Conservation (phyloP, 2,329 filamentous ascomycete species). For the Fonsecaea monophora region DNA sequence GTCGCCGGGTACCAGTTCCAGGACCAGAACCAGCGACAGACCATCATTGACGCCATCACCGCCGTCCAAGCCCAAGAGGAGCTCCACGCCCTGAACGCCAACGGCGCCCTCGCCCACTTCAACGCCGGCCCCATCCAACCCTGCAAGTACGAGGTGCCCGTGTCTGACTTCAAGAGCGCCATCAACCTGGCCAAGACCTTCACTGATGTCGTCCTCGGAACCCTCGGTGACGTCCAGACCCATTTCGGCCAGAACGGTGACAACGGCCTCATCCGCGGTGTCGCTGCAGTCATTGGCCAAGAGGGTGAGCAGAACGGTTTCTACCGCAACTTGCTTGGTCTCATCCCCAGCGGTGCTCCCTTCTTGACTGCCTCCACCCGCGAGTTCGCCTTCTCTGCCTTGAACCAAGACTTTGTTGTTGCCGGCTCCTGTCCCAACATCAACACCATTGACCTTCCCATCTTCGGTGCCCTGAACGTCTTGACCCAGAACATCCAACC, state of each 20-base stretch:
- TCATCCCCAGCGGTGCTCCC: conserved; percentile 67
- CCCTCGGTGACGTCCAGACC: conserved; percentile 68
- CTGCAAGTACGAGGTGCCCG: conserved; percentile 62
- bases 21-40: conserved; percentile 50
- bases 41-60: conserved; percentile 57
- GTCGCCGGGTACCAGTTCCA: conserved; percentile 58
- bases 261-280: conserved; percentile 60
- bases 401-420: conserved; percentile 67
- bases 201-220: conserved; percentile 72
- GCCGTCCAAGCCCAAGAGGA: conserved; percentile 70
- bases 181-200: conserved; percentile 69
- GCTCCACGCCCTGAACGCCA: conserved; percentile 69
- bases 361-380: conserved; percentile 70
- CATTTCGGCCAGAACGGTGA: conserved; percentile 64
- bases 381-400: conserved; percentile 69
- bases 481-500: conserved; percentile 36
- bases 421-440: conserved; percentile 62
- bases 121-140: conserved; percentile 59
- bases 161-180: conserved; percentile 62
- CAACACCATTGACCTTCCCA: conserved; percentile 57
- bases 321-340: conserved; percentile 65
- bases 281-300: conserved; percentile 72
- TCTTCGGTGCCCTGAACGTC: conserved; percentile 52
- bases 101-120: conserved; percentile 61
- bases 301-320: conserved; percentile 77